Conservation (phyloP, 1,139 yeast genomes). For the Suhomyces choctaworum region DNA sequence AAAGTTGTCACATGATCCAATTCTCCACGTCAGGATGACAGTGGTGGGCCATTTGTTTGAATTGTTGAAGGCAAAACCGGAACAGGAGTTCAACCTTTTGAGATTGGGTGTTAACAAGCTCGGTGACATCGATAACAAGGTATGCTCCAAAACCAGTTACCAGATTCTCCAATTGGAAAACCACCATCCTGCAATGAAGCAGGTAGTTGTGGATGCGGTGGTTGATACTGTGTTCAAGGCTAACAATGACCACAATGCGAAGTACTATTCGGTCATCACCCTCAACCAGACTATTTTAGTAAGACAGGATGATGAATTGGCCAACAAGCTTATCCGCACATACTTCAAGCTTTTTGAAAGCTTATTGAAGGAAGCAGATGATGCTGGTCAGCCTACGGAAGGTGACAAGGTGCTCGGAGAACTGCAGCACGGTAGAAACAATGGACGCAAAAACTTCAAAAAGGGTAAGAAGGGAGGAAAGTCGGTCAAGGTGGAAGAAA, state of each 20-base stretch:
- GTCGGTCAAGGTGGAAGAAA: constrained; percentile 63
- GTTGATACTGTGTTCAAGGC: constrained; percentile 78
- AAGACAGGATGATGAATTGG: constrained; percentile 70
- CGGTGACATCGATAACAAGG: constrained; percentile 91
- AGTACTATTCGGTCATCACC: constrained; percentile 84
- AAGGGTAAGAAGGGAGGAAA: constrained; percentile 77
- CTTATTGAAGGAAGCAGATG: constrained; percentile 58
- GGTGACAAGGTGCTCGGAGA: constrained; percentile 40
- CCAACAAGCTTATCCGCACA: constrained; percentile 78
- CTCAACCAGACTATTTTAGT: constrained; percentile 91
- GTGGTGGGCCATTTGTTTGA: constrained; percentile 78
- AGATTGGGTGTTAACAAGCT: constrained; percentile 89
- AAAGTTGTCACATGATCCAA: constrained; percentile 83
- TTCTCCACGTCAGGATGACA: constrained; percentile 81
- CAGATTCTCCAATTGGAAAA: constrained; percentile 79
- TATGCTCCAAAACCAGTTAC: constrained; percentile 85
- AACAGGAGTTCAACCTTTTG: constrained; percentile 90
- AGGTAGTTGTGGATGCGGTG: constrained; percentile 73
- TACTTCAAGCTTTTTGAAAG: constrained; percentile 88
- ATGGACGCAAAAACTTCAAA: constrained; percentile 49
- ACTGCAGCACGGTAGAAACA: constrained; percentile 54
- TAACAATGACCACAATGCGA: constrained; percentile 79
- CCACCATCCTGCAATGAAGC: constrained; percentile 95
- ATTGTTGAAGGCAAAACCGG: constrained; percentile 82
- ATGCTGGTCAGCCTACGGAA: constrained; percentile 29